Conservation (phyloP, 1,284 basidiomycete genomes). For the Phlebopus sp. region DNA sequence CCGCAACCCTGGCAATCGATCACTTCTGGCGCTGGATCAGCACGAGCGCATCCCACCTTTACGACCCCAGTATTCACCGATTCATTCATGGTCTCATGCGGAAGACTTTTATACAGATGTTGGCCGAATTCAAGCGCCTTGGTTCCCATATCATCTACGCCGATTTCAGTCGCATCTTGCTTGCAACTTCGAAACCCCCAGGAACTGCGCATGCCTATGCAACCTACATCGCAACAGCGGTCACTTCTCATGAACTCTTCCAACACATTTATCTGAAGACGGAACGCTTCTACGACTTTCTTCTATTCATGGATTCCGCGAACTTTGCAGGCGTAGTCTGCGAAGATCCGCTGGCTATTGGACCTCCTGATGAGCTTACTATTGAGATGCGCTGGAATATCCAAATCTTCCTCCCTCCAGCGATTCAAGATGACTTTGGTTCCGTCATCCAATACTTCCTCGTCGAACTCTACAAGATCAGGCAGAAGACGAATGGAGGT, state of each 20-base stretch:
- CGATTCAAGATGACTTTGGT: conserved; percentile 80
- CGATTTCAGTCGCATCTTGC: conserved; percentile 88
- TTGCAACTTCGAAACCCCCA: conserved; percentile 94
- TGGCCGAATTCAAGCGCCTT: conserved; percentile 95
- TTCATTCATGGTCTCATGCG: conserved; percentile 97
- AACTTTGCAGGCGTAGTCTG: conserved; percentile 93
- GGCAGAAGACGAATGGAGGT: conserved; percentile 59
- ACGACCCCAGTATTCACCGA: conserved; percentile 90
- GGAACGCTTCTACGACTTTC: conserved; percentile 90
- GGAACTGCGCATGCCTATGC: conserved; percentile 95
- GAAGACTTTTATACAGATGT: conserved; percentile 95
- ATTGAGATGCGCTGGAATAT: conserved; percentile 98
- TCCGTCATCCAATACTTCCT: conserved; percentile 81
- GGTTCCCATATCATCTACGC: conserved; percentile 94
- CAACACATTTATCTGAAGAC: conserved; percentile 89
- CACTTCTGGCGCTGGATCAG: conserved; percentile 99
- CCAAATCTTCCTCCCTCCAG: conserved; percentile 83
- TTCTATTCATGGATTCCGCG: conserved; percentile 94
- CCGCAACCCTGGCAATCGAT: conserved; percentile 70
- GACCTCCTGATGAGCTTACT: conserved; percentile 62
- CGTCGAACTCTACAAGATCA: conserved; percentile 79
- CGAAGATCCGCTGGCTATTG: conserved; percentile 66
- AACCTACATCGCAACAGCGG: conserved; percentile 90
- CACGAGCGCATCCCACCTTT: conserved; percentile 82
- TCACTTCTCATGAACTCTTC: conserved; percentile 94